Evolutionary conservation across 148 eudicot species (phyloP).

Genomic region (Rhododendron molle): DNA sequence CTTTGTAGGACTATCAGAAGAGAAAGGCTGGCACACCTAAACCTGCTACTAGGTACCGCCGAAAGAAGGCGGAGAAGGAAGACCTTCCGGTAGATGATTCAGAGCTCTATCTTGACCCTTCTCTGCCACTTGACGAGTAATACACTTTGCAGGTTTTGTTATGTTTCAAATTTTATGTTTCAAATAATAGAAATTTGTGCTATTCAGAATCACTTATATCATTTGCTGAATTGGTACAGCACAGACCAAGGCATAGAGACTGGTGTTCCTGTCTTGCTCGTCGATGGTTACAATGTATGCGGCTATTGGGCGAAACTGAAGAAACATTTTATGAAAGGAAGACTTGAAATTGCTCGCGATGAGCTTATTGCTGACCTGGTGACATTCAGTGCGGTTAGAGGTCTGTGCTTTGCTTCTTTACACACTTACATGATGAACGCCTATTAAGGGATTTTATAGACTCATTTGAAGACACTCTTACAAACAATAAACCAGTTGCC

Average conservation of each 20-base stretch:
- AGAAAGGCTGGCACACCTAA: constrained; percentile 56
- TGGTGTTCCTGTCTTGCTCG: constrained; percentile 89
- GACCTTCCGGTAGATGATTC: constrained; percentile 71
- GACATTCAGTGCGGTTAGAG: constrained; percentile 81
- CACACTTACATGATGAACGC: background rate
- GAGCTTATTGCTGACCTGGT: constrained; percentile 86
- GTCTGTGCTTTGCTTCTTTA: constrained; percentile 41
- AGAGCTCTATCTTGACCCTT: constrained; percentile 71
- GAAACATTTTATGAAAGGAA: constrained; percentile 82
- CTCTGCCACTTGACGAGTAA: constrained; percentile 76
- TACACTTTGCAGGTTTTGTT: constrained; percentile 20
- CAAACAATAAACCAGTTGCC: background rate
- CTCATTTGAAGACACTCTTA: background rate
- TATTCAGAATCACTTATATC: constrained; percentile 13
- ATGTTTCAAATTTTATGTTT: constrained; percentile 2
- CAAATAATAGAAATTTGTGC: background rate
- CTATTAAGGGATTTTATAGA: background rate
- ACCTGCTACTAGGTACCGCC: constrained; percentile 89
- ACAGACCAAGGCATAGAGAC: constrained; percentile 70
- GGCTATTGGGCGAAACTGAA: constrained; percentile 94
- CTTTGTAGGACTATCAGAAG: constrained; percentile 60
- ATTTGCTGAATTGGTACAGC: constrained; percentile 37
- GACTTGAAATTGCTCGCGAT: constrained; percentile 88
- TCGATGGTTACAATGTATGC: constrained; percentile 98
- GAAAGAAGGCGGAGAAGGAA: constrained; percentile 85